These are phyloP conservation scores for Claviceps spartinae DNA, from an alignment of 2,329 filamentous ascomycete genomes.

Conservation along the genomic window DNA sequence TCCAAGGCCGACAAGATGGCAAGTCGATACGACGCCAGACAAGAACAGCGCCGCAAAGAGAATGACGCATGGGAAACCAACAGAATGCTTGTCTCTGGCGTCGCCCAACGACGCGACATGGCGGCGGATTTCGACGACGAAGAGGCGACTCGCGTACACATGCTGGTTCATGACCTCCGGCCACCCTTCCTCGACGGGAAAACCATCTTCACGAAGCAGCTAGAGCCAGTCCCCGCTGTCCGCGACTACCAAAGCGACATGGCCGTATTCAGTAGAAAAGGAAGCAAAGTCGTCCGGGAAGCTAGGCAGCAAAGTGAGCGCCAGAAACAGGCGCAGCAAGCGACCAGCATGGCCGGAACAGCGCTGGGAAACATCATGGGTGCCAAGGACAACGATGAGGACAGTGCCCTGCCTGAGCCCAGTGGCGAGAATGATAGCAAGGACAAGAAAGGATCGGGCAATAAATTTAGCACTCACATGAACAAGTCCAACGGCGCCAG, in stretches of 20 bases:
- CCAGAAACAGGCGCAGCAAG: constrained; percentile 86
- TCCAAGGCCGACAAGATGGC: constrained; percentile 70
- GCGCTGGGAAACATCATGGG: constrained; percentile 91
- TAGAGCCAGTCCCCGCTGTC: constrained; percentile 88
- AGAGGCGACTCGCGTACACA: constrained; percentile 75
- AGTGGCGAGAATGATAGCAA: constrained; percentile 51
- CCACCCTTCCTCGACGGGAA: constrained; percentile 91
- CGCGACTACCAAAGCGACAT: constrained; percentile 93
- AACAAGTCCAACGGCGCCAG: constrained; percentile 79
- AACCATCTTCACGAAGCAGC: constrained; percentile 92
- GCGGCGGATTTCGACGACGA: constrained; percentile 81
- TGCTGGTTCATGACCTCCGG: constrained; percentile 84
- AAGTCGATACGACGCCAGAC: constrained; percentile 52
- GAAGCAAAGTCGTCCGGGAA: constrained; percentile 85
- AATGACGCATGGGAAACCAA: constrained; percentile 98
- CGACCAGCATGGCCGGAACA: constrained; percentile 85
- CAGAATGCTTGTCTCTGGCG: constrained; percentile 91
- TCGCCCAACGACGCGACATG: constrained; percentile 78
- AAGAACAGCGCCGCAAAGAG: constrained; percentile 79
- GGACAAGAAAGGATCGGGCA: constrained; percentile 33
- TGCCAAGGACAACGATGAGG: constrained; percentile 81
- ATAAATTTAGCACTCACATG: constrained; percentile 82
- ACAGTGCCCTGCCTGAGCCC: constrained; percentile 69
- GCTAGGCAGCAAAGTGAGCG: constrained; percentile 83
- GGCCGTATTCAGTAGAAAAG: constrained; percentile 94